phyloP scores from a whole-genome alignment of 1,284 basidiomycete species.

The Singerocomus inundabilis region DNA sequence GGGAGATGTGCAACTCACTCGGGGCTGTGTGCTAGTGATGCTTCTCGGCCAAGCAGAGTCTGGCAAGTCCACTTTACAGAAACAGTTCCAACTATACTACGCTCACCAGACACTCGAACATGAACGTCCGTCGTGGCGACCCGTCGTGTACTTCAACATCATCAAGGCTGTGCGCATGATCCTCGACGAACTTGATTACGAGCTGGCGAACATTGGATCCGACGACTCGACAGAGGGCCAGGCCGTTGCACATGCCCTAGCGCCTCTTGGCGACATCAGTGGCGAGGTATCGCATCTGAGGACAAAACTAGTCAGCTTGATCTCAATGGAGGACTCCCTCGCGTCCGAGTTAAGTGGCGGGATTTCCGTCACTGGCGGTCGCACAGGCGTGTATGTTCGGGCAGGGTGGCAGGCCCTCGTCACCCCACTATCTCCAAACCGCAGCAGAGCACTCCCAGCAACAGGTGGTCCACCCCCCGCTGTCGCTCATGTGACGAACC shows the following conservation, averaged over 20 bases:
- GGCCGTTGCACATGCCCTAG: conserved; percentile 33
- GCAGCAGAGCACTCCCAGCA: conserved; percentile 40
- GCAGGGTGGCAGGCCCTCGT: conserved; percentile 64
- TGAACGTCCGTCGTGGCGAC: conserved; percentile 71
- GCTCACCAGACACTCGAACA: conserved; percentile 64
- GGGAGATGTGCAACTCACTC: conserved; percentile 6
- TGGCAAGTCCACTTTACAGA: conserved; percentile 76
- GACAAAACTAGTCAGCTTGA: conserved; percentile 57
- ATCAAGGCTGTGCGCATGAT: conserved; percentile 76
- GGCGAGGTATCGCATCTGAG: conserved; percentile 54
- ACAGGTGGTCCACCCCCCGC: conserved; percentile 36
- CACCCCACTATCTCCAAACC: conserved; percentile 41
- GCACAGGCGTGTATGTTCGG: conserved; percentile 62
- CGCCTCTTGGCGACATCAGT: conserved; percentile 35
- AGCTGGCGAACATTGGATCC: conserved; percentile 40
- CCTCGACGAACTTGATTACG: conserved; percentile 67
- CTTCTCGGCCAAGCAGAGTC: conserved; percentile 77
- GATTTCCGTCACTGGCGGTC: conserved; percentile 54
- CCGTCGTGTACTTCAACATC: conserved; percentile 78
- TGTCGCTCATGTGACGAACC: conserved; percentile 43
- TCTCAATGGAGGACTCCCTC: conserved; percentile 64
- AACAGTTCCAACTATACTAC: conserved; percentile 79
- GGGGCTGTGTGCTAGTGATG: conserved; percentile 45
- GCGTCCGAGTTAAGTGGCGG: conserved; percentile 67
- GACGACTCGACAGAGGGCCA: conserved; percentile 31